A percentile compares a stretch with the other conserved stretches of the same genome.
These are phyloP conservation scores for Talinum fruticosum DNA, from an alignment of 148 eudicot species.

Conservation along the genomic window DNA sequence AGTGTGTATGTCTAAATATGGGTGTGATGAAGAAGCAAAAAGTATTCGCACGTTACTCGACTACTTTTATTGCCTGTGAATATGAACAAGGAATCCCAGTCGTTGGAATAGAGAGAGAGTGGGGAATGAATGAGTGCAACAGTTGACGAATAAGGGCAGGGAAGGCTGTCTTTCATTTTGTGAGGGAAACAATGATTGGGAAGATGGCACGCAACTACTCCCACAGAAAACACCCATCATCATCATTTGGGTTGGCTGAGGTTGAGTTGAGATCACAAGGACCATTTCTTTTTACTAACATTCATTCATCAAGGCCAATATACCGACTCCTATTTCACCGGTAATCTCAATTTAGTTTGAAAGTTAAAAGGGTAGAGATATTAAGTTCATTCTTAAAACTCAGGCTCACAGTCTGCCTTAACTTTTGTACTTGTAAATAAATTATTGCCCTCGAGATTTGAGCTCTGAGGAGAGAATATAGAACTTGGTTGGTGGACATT, in stretches of 20 bases:
- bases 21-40: constrained; percentile 17
- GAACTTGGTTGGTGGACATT: too few species aligned
- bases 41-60: background rate
- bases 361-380: too few species aligned
- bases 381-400: too few species aligned
- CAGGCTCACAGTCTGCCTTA: too few species aligned
- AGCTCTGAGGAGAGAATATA: too few species aligned
- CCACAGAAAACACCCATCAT: background rate
- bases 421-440: too few species aligned
- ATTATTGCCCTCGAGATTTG: too few species aligned
- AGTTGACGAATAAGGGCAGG: constrained; percentile 27
- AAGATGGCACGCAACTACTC: constrained; percentile 36
- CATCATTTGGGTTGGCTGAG: background rate
- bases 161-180: constrained; percentile 13
- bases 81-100: background rate
- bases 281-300: constrained; percentile 7
- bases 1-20: background rate
- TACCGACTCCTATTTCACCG: too few species aligned
- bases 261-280: background rate
- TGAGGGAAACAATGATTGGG: constrained; percentile 30
- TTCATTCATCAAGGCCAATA: background rate
- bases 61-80: constrained; percentile 21
- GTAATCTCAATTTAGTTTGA: too few species aligned
- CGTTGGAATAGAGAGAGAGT: background rate
- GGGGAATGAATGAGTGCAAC: constrained; percentile 16